These are phyloP conservation scores for Talaromyces marneffei DNA, from an alignment of 2,329 filamentous ascomycete species.

Conservation along the genomic window DNA sequence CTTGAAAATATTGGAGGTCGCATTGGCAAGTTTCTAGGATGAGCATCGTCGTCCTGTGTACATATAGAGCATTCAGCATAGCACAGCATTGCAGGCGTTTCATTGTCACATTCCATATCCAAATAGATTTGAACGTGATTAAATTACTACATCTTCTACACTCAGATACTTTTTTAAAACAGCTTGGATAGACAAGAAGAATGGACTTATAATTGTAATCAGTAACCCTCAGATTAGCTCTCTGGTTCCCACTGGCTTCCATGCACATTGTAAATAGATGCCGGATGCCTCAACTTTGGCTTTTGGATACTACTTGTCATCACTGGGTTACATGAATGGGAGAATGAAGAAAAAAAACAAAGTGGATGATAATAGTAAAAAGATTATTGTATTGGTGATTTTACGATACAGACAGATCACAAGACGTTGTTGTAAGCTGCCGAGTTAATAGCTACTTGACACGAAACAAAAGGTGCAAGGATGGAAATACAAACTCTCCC, in stretches of 20 bases:
- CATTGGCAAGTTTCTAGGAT: constrained; percentile 71
- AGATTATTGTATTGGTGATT: not conserved
- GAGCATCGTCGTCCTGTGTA: not conserved
- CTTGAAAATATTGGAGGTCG: constrained; percentile 85
- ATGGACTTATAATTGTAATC: not conserved
- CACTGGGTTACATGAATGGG: constrained; percentile 28
- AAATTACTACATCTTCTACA: not conserved
- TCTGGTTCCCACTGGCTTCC: constrained; percentile 42
- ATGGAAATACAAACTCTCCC: constrained; percentile 11
- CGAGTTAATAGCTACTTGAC: not conserved
- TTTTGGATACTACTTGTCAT: constrained; percentile 37
- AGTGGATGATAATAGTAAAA: not conserved
- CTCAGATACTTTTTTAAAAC: too few relatives aligned
- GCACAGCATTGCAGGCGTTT: constrained; percentile 13
- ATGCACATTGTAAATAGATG: constrained; percentile 22
- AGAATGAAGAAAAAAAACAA: not conserved
- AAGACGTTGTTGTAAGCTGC: not conserved
- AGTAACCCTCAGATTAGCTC: constrained; percentile 42
- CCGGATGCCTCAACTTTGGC: constrained; percentile 45
- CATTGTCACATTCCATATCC: too few relatives aligned
- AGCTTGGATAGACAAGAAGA: not conserved
- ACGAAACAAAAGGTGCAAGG: not conserved
- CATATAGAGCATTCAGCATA: constrained; percentile 3
- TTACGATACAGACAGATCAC: too few relatives aligned
- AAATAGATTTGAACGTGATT: not conserved